Conservation (phyloP, 129 eudicot genomes). For the Lactuca saligna region DNA sequence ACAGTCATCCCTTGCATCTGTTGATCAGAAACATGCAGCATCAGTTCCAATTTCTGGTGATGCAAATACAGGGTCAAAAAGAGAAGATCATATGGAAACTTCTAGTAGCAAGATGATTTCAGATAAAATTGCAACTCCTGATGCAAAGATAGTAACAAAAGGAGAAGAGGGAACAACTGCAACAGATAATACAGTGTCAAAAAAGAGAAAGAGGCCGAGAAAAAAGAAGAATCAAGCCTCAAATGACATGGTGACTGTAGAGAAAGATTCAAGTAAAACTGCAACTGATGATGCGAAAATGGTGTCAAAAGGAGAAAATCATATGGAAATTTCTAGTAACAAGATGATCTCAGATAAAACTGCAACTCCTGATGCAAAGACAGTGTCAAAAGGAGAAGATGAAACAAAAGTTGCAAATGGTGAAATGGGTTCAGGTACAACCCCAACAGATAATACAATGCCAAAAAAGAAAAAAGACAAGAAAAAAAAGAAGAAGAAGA, state of each 20-base stretch:
- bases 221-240: background rate
- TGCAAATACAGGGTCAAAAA: background rate
- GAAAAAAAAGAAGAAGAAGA: constrained; percentile 5
- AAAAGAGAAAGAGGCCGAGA: background rate
- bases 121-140: constrained; percentile 1
- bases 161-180: constrained; percentile 20
- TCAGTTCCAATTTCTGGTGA: too few species aligned
- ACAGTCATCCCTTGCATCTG: too few species aligned
- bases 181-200: background rate
- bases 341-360: background rate
- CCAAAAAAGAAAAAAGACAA: constrained; percentile 2
- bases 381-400: background rate
- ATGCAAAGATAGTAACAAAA: constrained; percentile 1
- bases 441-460: too few species aligned
- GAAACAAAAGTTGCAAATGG: background rate
- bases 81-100: background rate
- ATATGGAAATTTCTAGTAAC: background rate
- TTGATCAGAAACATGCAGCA: too few species aligned
- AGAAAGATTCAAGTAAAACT: background rate
- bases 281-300: background rate
- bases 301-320: constrained; percentile 8
- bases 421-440: too few species aligned
- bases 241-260: background rate
- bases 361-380: constrained; percentile 12
- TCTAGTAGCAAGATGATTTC: too few species aligned